Base-by-base conservation (phyloP, 257 asterid species). In the Echites panduratus region DNA sequence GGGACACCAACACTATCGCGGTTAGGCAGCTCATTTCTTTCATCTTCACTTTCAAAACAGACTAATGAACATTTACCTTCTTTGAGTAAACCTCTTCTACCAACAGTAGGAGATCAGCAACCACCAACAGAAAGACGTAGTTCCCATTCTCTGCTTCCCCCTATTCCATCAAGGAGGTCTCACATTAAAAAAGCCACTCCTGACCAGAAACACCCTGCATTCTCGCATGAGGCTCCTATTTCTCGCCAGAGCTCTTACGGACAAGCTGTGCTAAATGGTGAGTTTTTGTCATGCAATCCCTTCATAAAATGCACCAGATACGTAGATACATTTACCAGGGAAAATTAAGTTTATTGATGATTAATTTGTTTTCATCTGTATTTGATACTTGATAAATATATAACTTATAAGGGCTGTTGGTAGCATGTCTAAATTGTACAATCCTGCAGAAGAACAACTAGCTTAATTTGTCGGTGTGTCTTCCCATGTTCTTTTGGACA, bases 251-350 rank as follows among this genome's bases (percentile, higher is more conserved):
- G 98, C 72, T 86, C 99, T 47, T 90, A 70, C 44, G 84, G 90
- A 66, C 99, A 92, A 77, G 95, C 97, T 19, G 91, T 92, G 47
- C 44, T 95, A 70, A 95, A 95, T 41, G 94, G 99, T 90, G 74
- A 0, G 82, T 70, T 38, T 24, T 71, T 20, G 27, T 16, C 7
- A 32, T 16, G 29, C 49, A 24, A 27, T 73, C 19, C 44, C 20
- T 73, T 73, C 61, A 13, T 44, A 7, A 58, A 44, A 49, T 47
- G 27, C 44, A 24, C 14, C 45, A 61, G 8, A 11, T 9, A 35
- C 14, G 0, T 9, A 7, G 27, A 47, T 50, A 27, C 49, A 58
- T 72, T 43, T 71, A 24, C 40, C 24, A 19, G 19, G 27, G 27
- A 9, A 17, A 48, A 49, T n/a, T n/a, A 48, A n/a, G 22, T 43